Percentiles rank a stretch among this genome's conserved stretches.
These are phyloP conservation scores for Trichoderma hamatum DNA, from an alignment of 2,329 filamentous ascomycete species.

Conservation along the genomic window DNA sequence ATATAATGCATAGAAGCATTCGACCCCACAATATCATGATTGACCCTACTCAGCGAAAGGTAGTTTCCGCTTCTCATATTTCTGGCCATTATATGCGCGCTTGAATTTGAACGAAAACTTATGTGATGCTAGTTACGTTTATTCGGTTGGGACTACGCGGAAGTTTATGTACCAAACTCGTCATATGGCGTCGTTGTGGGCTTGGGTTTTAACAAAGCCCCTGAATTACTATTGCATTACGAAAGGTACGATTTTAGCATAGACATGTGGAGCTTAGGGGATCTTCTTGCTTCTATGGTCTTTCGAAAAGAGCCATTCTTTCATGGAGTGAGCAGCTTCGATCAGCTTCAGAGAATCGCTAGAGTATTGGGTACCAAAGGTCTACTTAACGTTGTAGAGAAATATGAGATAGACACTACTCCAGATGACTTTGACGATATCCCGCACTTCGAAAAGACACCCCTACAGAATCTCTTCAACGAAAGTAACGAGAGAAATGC, in stretches of 20 bases:
- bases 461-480: conserved; percentile 96
- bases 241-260: conserved; percentile 99
- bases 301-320: conserved; percentile 99
- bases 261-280: conserved; percentile 98
- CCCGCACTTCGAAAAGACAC: conserved; percentile 93
- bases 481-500: conserved; percentile 96
- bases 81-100: background rate
- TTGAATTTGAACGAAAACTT: background rate
- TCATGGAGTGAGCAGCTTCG: conserved; percentile 96
- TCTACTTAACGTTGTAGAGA: conserved; percentile 96
- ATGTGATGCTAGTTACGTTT: conserved; percentile 70
- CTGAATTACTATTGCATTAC: conserved; percentile 93
- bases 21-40: conserved; percentile 99
- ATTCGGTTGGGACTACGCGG: conserved; percentile 98
- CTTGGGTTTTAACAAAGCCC: conserved; percentile 96
- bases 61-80: conserved; percentile 39
- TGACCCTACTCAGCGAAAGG: conserved; percentile 97
- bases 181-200: conserved; percentile 98
- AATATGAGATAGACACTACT: conserved; percentile 98
- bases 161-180: conserved; percentile 97
- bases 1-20: conserved; percentile 99
- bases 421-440: conserved; percentile 98
- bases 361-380: conserved; percentile 99
- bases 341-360: conserved; percentile 97
- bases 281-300: conserved; percentile 99